phyloP scores from a whole-genome alignment of 257 asterid genomes.

The Ocimum tenuiflorum region DNA sequence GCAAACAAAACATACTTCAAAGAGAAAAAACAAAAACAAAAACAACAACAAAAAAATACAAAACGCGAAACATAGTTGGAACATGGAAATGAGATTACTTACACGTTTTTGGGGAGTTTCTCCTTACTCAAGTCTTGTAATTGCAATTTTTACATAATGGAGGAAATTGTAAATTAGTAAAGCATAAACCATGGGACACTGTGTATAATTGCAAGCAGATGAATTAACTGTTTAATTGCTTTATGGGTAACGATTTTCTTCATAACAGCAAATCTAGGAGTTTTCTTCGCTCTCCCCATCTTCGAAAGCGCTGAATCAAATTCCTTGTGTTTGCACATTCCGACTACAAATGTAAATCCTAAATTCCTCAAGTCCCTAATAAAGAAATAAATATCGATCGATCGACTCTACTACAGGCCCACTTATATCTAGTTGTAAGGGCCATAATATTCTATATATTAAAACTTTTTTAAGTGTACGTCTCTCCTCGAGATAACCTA shows the following conservation, averaged over 20 bases:
- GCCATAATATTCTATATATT: no score
- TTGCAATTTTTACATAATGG: slow-evolving; percentile 25
- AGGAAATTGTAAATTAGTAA: background rate
- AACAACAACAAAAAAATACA: background rate
- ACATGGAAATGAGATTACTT: slow-evolving; percentile 11
- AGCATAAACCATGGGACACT: no score
- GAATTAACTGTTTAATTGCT: slow-evolving; percentile 64
- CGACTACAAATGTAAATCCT: background rate
- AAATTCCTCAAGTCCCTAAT: no score
- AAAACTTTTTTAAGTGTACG: no score
- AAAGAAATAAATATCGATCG: no score
- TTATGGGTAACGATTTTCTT: slow-evolving; percentile 63
- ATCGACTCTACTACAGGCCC: no score
- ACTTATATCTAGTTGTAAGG: no score
- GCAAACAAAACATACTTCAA: background rate
- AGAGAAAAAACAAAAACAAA: background rate
- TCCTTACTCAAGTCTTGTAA: slow-evolving; percentile 64
- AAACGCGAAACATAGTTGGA: background rate
- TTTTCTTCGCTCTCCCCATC: slow-evolving; percentile 87
- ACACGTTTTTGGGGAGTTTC: slow-evolving; percentile 90
- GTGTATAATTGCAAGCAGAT: no score
- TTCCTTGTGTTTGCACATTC: no score
- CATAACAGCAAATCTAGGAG: slow-evolving; percentile 89
- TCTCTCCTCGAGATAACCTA: no score
- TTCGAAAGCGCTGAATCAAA: slow-evolving; percentile 4